Conservation (phyloP, 306 rosid species). For the Cicer yamashitae region DNA sequence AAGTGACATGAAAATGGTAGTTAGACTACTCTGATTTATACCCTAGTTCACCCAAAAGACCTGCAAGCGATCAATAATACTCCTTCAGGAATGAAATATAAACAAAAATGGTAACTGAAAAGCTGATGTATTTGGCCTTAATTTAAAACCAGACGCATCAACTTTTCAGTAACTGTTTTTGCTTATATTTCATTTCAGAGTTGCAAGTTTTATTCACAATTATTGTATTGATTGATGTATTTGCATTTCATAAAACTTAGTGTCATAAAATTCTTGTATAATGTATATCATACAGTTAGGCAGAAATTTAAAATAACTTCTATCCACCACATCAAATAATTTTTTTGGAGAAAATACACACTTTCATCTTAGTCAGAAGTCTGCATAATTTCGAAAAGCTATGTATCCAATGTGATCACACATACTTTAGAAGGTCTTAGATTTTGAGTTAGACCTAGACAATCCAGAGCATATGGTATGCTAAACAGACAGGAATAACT, state of each 20-base stretch:
- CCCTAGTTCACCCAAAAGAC: constrained; percentile 6
- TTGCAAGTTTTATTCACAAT: background rate
- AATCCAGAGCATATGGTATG: background rate
- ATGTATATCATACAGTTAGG: background rate
- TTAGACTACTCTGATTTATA: constrained; percentile 14
- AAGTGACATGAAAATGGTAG: background rate
- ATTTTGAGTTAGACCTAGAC: no score
- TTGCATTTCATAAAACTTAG: background rate
- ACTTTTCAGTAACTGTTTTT: no score
- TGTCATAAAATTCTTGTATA: background rate
- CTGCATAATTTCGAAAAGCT: constrained; percentile 25
- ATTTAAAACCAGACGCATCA: no score
- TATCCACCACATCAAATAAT: background rate
- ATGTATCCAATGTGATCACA: constrained; percentile 9
- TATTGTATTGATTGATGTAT: background rate
- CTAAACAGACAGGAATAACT: background rate
- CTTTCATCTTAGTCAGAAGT: constrained; percentile 33
- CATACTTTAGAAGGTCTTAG: background rate
- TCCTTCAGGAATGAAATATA: no score
- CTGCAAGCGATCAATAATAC: background rate
- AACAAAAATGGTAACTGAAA: no score
- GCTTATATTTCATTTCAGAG: no score
- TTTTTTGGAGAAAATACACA: constrained; percentile 14
- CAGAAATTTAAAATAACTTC: background rate
- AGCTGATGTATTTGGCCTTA: no score